A percentile compares a stretch with the other conserved stretches of the same genome.
phyloP scores from a whole-genome alignment of 164 flowering plant species.

The Houttuynia cordata region DNA sequence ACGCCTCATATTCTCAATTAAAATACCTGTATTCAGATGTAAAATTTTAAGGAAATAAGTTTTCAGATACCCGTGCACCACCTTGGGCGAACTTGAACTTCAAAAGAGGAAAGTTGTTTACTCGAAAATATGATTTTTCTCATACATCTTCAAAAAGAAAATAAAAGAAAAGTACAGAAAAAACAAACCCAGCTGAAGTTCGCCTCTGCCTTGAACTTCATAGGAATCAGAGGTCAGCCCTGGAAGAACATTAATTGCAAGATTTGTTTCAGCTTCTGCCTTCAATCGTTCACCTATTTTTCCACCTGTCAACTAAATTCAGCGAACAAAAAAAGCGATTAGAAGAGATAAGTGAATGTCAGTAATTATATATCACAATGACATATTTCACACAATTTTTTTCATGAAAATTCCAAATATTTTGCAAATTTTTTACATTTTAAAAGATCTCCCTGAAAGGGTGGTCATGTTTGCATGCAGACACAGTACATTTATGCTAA shows the following conservation, averaged over 20 bases:
- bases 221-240: slow-evolving; percentile 64
- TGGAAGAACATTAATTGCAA: slow-evolving; percentile 94
- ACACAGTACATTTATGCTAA: no score
- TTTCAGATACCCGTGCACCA: neutral
- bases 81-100: neutral
- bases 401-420: no score
- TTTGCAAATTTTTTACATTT: no score
- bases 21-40: slow-evolving; percentile 47
- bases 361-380: no score
- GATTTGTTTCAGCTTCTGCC: slow-evolving; percentile 97
- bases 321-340: neutral
- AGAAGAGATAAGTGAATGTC: neutral
- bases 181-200: slow-evolving; percentile 87
- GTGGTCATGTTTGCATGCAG: no score
- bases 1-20: slow-evolving; percentile 99
- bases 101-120: no score
- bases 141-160: neutral
- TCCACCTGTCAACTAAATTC: slow-evolving; percentile 79
- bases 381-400: no score
- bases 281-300: slow-evolving; percentile 79
- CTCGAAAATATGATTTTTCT: neutral
- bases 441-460: no score
- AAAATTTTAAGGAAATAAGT: slow-evolving; percentile 1
- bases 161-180: slow-evolving; percentile 1
- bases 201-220: slow-evolving; percentile 99